These are phyloP conservation scores for Arabidopsis suecica DNA, from an alignment of 345 rosid genomes.

Conservation along the genomic window DNA sequence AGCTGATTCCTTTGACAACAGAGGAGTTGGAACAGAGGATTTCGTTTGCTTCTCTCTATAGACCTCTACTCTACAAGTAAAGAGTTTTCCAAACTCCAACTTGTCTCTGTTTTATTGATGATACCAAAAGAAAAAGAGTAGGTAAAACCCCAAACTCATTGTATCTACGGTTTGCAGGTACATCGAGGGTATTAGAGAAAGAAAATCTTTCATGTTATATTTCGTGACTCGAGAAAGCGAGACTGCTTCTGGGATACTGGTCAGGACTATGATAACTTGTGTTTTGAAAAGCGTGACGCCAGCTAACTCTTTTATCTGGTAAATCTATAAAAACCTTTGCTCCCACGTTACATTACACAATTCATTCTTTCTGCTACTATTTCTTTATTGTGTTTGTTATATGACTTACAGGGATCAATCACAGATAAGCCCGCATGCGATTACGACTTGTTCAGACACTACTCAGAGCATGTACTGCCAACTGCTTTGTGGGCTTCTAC, in stretches of 20 bases:
- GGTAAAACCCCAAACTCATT: neutral
- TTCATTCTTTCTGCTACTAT: slow-evolving; percentile 7
- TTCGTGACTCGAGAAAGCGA: slow-evolving; percentile 73
- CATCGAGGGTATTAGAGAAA: slow-evolving; percentile 71
- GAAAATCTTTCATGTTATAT: slow-evolving; percentile 74
- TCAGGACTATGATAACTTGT: slow-evolving; percentile 80
- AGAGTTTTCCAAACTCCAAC: slow-evolving; percentile 6
- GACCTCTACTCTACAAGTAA: slow-evolving; percentile 78
- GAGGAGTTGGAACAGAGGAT: slow-evolving; percentile 75
- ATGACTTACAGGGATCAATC: slow-evolving; percentile 35
- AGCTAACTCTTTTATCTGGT: slow-evolving; percentile 62
- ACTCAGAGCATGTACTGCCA: slow-evolving; percentile 91
- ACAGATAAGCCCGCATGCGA: slow-evolving; percentile 72
- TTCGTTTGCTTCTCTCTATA: slow-evolving; percentile 68
- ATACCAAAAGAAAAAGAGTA: slow-evolving; percentile 3
- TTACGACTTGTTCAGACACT: slow-evolving; percentile 74
- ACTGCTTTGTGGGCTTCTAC: slow-evolving; percentile 75
- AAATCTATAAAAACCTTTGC: slow-evolving; percentile 44
- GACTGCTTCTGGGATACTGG: slow-evolving; percentile 73
- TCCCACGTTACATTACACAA: slow-evolving; percentile 4
- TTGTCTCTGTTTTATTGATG: slow-evolving; percentile 5
- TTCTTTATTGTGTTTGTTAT: neutral
- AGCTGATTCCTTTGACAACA: slow-evolving; percentile 85
- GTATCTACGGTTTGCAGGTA: slow-evolving; percentile 54
- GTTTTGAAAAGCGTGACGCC: slow-evolving; percentile 74